Base-by-base conservation (phyloP, 192 early-diverging fungal species). In the Coemansia sp. region DNA sequence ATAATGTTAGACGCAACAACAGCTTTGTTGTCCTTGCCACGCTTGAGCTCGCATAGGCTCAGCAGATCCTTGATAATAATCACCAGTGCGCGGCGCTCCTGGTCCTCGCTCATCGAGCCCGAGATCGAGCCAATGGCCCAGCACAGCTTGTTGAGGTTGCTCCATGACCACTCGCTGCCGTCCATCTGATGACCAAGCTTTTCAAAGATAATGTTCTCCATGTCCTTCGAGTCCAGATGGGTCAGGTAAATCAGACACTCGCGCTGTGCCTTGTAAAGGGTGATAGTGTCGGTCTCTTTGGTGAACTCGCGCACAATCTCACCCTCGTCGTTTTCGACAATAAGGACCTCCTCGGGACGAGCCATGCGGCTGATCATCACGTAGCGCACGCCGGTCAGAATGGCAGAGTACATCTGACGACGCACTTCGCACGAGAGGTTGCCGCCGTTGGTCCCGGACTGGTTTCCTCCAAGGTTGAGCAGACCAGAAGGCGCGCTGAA, bases 301-400 rank as follows among this genome's bases (percentile, higher is more conserved):
- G 97, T 83, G 34, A 90, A 90, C 82, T 98, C 97, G 48, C 97
- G 90, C 18, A 99, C 96, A 84, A 98, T 94, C 84, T 98, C 97
- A 49, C 97, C 97, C 72, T 99, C 96, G 63, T 99, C 97, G 77
- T 99, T 98, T 72, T 98, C 95, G 22, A 97, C 95, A 58, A 99
- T 90, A 32, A 99, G 84, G 7, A 96, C 93, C 84, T 99, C 97
- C 77, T 99, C 96, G 33, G 97, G 97, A 59, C 94, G 93, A 33
- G 96, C 96, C 97, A 99, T 99, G 60, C 92, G 86, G 73, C 96
- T 95, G 71, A 99, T 99, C 95, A 98, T 96, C 20, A 97, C 94
- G 8, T 90, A 83, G 50, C 97, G 93, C 59, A 99, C 85, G 30
- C 87, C 87, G 5, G 92, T 87, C 22, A 99, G 85, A 18, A 95